These are phyloP conservation scores for Xylaria sp. DNA, from an alignment of 2,329 filamentous ascomycete species.

Conservation along the genomic window DNA sequence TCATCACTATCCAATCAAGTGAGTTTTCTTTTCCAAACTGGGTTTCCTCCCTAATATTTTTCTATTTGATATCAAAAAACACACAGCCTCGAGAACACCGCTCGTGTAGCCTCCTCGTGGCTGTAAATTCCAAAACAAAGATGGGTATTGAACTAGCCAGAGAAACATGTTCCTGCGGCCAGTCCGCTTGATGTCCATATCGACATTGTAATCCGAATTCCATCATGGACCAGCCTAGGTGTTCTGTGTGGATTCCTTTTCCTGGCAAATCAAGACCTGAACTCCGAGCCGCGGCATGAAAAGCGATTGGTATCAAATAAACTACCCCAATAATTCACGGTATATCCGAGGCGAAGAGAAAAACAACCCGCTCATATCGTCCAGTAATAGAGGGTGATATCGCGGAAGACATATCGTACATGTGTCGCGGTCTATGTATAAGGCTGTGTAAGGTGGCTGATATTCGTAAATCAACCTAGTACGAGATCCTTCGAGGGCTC, in stretches of 20 bases:
- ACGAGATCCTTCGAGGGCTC: slow-evolving; percentile 10
- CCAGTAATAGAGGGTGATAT: slow-evolving; percentile 25
- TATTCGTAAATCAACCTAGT: slow-evolving; percentile 7
- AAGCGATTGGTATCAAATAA: slow-evolving; percentile 48
- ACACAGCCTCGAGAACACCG: slow-evolving; percentile 30
- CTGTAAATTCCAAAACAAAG: slow-evolving; percentile 30
- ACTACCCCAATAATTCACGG: slow-evolving; percentile 43
- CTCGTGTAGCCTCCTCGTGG: slow-evolving; percentile 17
- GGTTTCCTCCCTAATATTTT: slow-evolving; percentile 20
- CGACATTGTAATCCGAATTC: slow-evolving; percentile 11
- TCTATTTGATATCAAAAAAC: slow-evolving; percentile 28
- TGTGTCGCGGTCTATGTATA: slow-evolving; percentile 28
- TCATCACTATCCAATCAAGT: slow-evolving; percentile 10
- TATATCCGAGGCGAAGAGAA: slow-evolving; percentile 45
- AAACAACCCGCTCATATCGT: slow-evolving; percentile 35
- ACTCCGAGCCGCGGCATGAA: slow-evolving; percentile 36
- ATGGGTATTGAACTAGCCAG: slow-evolving; percentile 38
- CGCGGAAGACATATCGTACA: slow-evolving; percentile 37
- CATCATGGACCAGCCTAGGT: slow-evolving; percentile 13
- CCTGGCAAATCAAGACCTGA: slow-evolving; percentile 34
- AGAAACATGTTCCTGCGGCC: slow-evolving; percentile 19
- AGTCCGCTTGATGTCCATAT: slow-evolving; percentile 12
- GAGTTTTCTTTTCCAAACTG: slow-evolving; percentile 19
- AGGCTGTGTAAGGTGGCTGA: slow-evolving; percentile 14
- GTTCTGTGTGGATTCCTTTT: slow-evolving; percentile 21